Evolutionary conservation across 495 filamentous ascomycete species (phyloP), one percentile per base, ranked within the genome.

Genomic region (Penicillium maclennaniae): DNA sequence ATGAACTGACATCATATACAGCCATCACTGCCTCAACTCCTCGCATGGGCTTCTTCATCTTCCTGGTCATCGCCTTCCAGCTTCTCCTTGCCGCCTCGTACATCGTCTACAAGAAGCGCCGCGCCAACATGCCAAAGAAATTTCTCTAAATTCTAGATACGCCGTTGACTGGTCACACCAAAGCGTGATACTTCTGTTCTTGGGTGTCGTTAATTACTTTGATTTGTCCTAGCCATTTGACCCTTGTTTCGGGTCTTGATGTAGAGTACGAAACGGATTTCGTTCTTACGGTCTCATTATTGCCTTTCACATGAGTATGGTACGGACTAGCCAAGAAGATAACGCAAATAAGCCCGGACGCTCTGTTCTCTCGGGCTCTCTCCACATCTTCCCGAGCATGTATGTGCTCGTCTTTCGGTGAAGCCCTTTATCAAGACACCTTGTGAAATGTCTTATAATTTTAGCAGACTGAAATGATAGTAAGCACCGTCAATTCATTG

Each of bases 81-180:
- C 62, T 85, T 21, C 47, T 91, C 62, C 66, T 93, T 19, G 81
- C 81, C 3, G 82, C 63, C 7, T 80, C 74, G 16, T 98, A 91
- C 68, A 62, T 92, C 19, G 63, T 85, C 42, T 96, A 97, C 72
- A 96, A 96, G 78, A 77, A 84, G 54, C 82, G 85, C 58, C 85
- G 87, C 70, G 75, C 79, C 12, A 82, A 79, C 54, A 79, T 80
- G 63, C 89, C 91, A 28, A 97, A 97, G 83, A 98, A 98, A 69
- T 98, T 91, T 69, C 71, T 98, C 58, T 98, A 77, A 66, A 55
- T 27, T 28, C 28, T 28, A 20, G 16, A 15, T 20, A 34, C 40
- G 23, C 28, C 23, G 25, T 37, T 36, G 23, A 23, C 23, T 5
- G 23, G 23, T 23, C 23, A 37, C 45, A 34, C 36, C 27, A 20